Evolutionary conservation across 106 monocot species (phyloP).

Genomic region (Allium sativum): DNA sequence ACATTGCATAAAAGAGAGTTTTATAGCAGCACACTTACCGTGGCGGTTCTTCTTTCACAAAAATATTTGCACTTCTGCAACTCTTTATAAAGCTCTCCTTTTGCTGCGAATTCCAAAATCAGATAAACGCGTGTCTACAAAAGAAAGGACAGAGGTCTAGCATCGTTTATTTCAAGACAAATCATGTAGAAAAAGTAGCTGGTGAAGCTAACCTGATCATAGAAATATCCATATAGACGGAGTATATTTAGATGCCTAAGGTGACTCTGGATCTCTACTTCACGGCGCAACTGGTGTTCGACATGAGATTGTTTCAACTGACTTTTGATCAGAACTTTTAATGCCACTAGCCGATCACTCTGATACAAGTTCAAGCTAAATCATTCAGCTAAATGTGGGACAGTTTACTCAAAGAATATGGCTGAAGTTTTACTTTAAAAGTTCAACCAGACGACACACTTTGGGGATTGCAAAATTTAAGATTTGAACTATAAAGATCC

Average conservation of each 20-base stretch:
- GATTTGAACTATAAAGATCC: no score
- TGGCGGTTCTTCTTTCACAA: constrained; percentile 85
- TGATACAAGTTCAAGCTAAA: constrained; percentile 2
- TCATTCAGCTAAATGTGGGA: no score
- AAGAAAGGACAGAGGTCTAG: no score
- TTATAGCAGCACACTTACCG: constrained; percentile 41
- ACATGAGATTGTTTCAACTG: constrained; percentile 95
- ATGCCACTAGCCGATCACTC: constrained; percentile 92
- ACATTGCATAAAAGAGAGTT: no score
- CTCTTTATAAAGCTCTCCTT: constrained; percentile 97
- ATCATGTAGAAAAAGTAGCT: no score
- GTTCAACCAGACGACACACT: no score
- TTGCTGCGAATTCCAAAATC: constrained; percentile 90
- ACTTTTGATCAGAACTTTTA: constrained; percentile 96
- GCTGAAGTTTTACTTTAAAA: no score
- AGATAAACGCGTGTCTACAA: constrained; percentile 81
- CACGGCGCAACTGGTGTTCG: constrained; percentile 89
- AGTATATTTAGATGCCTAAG: constrained; percentile 87
- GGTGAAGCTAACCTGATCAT: constrained; percentile 67
- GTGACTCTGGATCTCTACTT: constrained; percentile 97
- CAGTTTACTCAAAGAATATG: no score
- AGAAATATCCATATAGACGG: constrained; percentile 95
- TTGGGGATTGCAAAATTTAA: no score
- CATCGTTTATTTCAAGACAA: no score
- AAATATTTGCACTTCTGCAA: constrained; percentile 92